These are phyloP conservation scores for Crucihimalaya himalaica DNA, from an alignment of 345 rosid species.

Conservation along the genomic window DNA sequence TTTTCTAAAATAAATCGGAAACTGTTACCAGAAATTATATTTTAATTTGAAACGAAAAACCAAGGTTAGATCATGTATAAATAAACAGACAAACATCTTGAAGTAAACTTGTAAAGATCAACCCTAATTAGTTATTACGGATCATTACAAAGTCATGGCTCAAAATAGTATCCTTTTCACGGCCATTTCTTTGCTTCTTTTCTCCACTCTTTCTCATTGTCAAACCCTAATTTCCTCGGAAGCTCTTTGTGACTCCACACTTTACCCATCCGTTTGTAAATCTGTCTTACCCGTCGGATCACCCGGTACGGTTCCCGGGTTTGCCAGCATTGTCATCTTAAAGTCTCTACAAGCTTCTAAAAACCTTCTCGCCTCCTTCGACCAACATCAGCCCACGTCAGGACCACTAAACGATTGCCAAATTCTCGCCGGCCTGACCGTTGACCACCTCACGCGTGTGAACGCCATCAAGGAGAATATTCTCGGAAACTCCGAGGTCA, in stretches of 20 bases:
- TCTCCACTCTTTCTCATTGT: conserved; percentile 7
- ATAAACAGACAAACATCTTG: background rate
- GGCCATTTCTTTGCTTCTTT: conserved; percentile 7
- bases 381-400: conserved; percentile 4
- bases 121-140: background rate
- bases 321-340: conserved; percentile 16
- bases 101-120: conserved; percentile 3
- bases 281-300: conserved; percentile 20
- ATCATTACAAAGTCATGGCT: conserved; percentile 19
- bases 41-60: background rate
- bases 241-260: conserved; percentile 27
- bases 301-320: background rate
- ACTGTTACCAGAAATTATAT: background rate
- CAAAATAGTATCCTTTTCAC: background rate
- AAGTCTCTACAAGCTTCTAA: conserved; percentile 28
- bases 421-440: conserved; percentile 25
- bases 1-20: background rate
- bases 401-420: conserved; percentile 40
- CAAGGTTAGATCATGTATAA: conserved; percentile 10
- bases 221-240: conserved; percentile 14
- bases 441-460: conserved; percentile 30
- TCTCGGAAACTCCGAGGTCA: conserved; percentile 13
- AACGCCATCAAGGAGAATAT: background rate
- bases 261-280: conserved; percentile 24
- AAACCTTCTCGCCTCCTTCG: conserved; percentile 5